Conservation (phyloP, 2,329 filamentous ascomycete genomes). For the Purpureocillium takamizusanense region DNA sequence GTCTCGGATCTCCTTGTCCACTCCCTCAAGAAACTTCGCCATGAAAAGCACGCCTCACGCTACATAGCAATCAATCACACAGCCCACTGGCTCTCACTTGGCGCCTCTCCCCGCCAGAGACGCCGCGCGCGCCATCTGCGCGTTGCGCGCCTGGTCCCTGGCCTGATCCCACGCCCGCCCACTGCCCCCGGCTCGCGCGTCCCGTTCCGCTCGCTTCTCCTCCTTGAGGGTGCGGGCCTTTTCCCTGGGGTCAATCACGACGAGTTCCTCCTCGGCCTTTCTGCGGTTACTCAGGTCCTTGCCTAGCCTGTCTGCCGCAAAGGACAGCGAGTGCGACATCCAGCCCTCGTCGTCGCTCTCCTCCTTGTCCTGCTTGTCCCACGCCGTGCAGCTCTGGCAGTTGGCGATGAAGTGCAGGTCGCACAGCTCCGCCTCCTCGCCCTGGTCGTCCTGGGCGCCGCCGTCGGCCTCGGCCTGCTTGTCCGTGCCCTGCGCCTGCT, state of each 20-base stretch:
- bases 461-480: slow-evolving; percentile 18
- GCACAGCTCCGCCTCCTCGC: slow-evolving; percentile 69
- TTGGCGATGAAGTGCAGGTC: slow-evolving; percentile 94
- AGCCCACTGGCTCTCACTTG: slow-evolving; percentile 25
- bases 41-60: no score
- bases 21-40: no score
- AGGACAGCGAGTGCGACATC: slow-evolving; percentile 80
- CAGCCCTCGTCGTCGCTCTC: slow-evolving; percentile 61
- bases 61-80: no score
- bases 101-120: slow-evolving; percentile 49
- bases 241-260: slow-evolving; percentile 88
- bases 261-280: slow-evolving; percentile 82
- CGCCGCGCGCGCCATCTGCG: slow-evolving; percentile 43
- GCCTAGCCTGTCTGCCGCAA: slow-evolving; percentile 81
- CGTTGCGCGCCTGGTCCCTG: slow-evolving; percentile 41
- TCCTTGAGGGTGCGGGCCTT: slow-evolving; percentile 66
- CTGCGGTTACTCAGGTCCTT: slow-evolving; percentile 87
- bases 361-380: slow-evolving; percentile 58
- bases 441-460: slow-evolving; percentile 19
- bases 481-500: slow-evolving; percentile 27
- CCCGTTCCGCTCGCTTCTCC: slow-evolving; percentile 51
- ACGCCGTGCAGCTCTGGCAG: slow-evolving; percentile 83
- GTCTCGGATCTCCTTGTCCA: no score
- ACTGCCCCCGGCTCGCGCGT: slow-evolving; percentile 40
- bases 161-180: slow-evolving; percentile 48